Evolutionary conservation across 352 stramenopile genomes (phyloP), one percentile per base, ranked within the genome.

Genomic region (Elongisporangium undulatum): DNA sequence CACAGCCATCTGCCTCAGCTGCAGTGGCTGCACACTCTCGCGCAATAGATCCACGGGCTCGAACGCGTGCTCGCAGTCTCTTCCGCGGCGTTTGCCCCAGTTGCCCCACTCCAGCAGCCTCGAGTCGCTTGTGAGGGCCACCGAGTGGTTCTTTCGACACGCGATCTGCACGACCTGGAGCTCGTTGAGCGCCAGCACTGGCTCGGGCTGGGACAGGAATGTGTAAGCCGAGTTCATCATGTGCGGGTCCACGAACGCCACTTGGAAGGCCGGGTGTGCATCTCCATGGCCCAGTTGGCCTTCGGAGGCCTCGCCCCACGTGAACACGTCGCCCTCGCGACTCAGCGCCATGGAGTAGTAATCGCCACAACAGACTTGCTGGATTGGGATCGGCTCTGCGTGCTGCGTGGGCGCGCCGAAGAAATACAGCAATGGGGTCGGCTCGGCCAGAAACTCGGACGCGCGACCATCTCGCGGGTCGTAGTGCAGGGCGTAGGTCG

Each of bases 181-280:
- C 17, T 85, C 60, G 56, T 63, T 84, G 34, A 90, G 60, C 23
- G 69, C 67, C 41, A 90, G 57, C 26, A 89, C 74, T 2, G 83
- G 80, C 58, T 92, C 80, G 0, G 79, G 75, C 50, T 91, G 72
- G 0, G 77, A 61, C 5, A 89, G 58, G 45, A 71, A 92, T 38
- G 83, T 92, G 63, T 68, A 92, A 3, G 83, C 80, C 16, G 83
- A 90, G 53, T 86, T 85, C 55, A 77, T 57, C 68, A 90, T 81
- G 58, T 81, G 67, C 12, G 63, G 56, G 51, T 92, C 83, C 15
- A 79, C 77, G 16, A 90, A 80, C 17, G 74, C 77, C 29, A 92
- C 83, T 24, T 89, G 66, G 26, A 87, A 88, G 19, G 71, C 68
- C 4, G 64, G 49, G 58, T 86, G 69, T 0, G 68, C 70, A 24